phyloP scores from a whole-genome alignment of 2,329 filamentous ascomycete species.

The Colletotrichum tropicale region DNA sequence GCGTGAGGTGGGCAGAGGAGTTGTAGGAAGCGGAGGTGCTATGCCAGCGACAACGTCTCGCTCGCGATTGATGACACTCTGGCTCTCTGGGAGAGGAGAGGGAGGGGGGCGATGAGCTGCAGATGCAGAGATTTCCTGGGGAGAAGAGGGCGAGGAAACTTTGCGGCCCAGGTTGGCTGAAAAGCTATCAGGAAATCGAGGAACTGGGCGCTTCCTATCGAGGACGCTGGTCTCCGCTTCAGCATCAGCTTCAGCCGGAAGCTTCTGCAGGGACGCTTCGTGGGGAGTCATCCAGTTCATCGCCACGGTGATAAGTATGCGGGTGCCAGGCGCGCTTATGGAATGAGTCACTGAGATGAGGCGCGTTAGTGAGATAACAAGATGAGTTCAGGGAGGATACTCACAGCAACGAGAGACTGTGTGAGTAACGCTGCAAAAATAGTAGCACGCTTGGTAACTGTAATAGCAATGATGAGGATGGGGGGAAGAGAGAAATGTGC shows the following conservation, averaged over 20 bases:
- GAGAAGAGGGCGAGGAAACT: neutral
- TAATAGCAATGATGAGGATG: neutral
- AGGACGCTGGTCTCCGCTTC: conserved; percentile 20
- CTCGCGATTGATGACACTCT: neutral
- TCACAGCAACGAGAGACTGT: neutral
- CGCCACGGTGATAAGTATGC: neutral
- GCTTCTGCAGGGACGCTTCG: neutral
- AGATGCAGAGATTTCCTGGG: neutral
- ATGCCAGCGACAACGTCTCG: conserved; percentile 3
- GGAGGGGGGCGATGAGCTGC: neutral
- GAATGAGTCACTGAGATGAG: neutral
- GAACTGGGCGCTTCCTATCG: conserved; percentile 15
- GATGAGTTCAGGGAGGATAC: neutral
- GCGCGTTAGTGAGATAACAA: neutral
- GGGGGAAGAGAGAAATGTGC: neutral
- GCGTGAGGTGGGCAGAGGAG: neutral
- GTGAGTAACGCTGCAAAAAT: neutral
- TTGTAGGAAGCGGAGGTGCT: neutral
- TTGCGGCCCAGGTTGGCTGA: conserved; percentile 16
- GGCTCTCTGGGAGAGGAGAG: neutral
- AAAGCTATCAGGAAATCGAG: conserved; percentile 12
- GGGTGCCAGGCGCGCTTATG: neutral
- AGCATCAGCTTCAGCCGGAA: neutral
- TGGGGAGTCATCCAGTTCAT: neutral
- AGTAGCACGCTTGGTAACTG: neutral